A percentile compares a stretch with the other conserved stretches of the same genome.
Conservation (phyloP, 108 stramenopile species). For the Cyclotella cryptica region DNA sequence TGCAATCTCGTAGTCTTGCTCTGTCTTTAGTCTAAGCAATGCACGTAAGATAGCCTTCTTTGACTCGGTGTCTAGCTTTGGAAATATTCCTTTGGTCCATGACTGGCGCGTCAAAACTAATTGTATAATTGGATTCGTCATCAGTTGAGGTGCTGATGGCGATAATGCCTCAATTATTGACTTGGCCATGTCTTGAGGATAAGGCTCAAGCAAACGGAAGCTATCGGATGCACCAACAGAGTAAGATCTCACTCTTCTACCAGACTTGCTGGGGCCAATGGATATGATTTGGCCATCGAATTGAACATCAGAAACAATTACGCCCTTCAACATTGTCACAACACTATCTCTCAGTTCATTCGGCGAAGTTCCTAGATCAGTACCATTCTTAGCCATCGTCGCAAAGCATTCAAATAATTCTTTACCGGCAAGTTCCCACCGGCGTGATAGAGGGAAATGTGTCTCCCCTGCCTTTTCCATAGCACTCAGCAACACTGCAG, state of each 20-base stretch:
- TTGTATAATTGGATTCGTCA: conserved; percentile 46
- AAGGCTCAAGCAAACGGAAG: conserved; percentile 58
- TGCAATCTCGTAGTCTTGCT: conserved; percentile 41
- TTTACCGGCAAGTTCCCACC: conserved; percentile 72
- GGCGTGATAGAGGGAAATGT: conserved; percentile 56
- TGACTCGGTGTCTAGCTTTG: conserved; percentile 47
- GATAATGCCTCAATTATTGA: conserved; percentile 57
- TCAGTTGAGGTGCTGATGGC: conserved; percentile 4
- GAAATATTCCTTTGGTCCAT: conserved; percentile 74
- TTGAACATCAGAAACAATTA: conserved; percentile 48
- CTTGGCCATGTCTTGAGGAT: conserved; percentile 72
- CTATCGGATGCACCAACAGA: conserved; percentile 72
- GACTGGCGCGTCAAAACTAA: conserved; percentile 67
- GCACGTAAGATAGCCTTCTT: conserved; percentile 41
- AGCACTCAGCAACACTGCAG: conserved; percentile 60
- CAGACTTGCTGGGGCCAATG: conserved; percentile 71
- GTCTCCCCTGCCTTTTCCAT: conserved; percentile 75
- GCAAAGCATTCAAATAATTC: conserved; percentile 57
- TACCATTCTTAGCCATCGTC: not conserved
- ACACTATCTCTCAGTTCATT: conserved; percentile 44
- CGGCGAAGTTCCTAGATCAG: conserved; percentile 2
- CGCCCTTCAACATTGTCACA: conserved; percentile 77
- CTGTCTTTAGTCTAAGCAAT: conserved; percentile 49
- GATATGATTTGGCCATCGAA: conserved; percentile 62
- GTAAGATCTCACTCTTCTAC: conserved; percentile 77